Base-by-base conservation (phyloP, 2,329 filamentous ascomycete genomes). In the Penicillium verrucosum region DNA sequence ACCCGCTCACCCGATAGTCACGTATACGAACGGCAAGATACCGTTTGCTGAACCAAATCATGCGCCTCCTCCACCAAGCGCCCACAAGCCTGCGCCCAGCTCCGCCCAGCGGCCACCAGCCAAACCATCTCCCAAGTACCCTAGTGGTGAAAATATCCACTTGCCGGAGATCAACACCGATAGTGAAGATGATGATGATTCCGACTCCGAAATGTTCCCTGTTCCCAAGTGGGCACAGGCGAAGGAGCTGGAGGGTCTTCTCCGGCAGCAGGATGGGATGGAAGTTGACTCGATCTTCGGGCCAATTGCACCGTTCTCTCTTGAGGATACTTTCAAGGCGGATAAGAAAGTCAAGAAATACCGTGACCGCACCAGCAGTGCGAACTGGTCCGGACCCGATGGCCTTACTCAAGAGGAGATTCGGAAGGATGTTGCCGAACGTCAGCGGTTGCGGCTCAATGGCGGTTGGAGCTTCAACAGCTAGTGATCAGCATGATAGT, bases 141-240 rank as follows among this genome's bases (percentile, higher is more conserved):
- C 88, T 59, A 93, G 91, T 65, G 91, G 92, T 59, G 94, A 99
- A 57, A 85, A 84, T 50, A 97, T 99, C 67, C 89, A 94, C 64
- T 84, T 99, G 3, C 93, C 94, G 0, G 94, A 99, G 65, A 97
- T 99, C 65, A 86, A 92, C 61, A 97, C 94, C 1, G 95, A 99
- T 70, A 92, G 91, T 30, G 92, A 96, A 67, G 90, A 96, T 57
- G 89, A 93, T 47, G 89, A 66, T 21, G 64, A 93, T 59, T 84
- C 82, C 6, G 84, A 88, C 40, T 74, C 77, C 2, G 80, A 83
- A 42, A 79, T 80, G 46, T 86, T 90, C 68, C 79, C 77, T 52
- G 84, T 90, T 16, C 89, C 91, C 2, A 84, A 85, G 8, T 99
- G 94, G 94, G 92, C 91, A 5, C 89, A 96, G 69, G 90, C 90